Evolutionary conservation across 805 yeast species (phyloP), one percentile per base, ranked within the genome.

Genomic region (Metschnikowia santaceciliae): DNA sequence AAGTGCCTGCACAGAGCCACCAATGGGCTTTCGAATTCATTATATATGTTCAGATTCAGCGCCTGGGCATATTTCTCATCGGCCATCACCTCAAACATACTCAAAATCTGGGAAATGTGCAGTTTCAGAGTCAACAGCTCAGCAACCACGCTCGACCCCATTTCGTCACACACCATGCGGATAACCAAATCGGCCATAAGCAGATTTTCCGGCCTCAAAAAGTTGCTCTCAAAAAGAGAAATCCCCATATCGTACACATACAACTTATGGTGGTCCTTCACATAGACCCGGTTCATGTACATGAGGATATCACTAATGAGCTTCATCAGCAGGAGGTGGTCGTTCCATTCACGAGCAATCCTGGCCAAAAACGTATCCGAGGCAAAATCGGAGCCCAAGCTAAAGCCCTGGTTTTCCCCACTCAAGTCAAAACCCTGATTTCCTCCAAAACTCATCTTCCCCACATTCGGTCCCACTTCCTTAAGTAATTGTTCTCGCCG

Each of bases 281-380:
- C 87, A 58, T 87, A 90, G 0, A 88, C 96, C 41, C 96, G 77
- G 62, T 90, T 96, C 62, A 91, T 67, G 61, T 90, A 90, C 87
- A 90, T 84, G 63, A 89, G 70, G 3, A 90, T 88, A 65, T 91
- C 96, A 59, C 91, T 80, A 41, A 89, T 79, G 77, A 88, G 81
- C 55, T 88, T 77, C 84, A 88, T 86, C 45, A 86, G 77, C 37
- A 83, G 75, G 36, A 83, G 65, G 63, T 87, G 92, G 44, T 83
- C 88, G 35, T 80, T 76, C 96, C 96, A 90, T 49, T 77, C 79
- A 3, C 52, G 46, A 2, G 73, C 59, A 6, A 77, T 26, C 10
- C 30, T 26, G 11, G 30, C 3, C 11, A 26, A 26, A 26, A 26
- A 26, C 0, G 4, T 4, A 8, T 26, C 30, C 0, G 30, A 8